phyloP scores from a whole-genome alignment of 148 eudicot species.

The Euryodendron excelsum region DNA sequence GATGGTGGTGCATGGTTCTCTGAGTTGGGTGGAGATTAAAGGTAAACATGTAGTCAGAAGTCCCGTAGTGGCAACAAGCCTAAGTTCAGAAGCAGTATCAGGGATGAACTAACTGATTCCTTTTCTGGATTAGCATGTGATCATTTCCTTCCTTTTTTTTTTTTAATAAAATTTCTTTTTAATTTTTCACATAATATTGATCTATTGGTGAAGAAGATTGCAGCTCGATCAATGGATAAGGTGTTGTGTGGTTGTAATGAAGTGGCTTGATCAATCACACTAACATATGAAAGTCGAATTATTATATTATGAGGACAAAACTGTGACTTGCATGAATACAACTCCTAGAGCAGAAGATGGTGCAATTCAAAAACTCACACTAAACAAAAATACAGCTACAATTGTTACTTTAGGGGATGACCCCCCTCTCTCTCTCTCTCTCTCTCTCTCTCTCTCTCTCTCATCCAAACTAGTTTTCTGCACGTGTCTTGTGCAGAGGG shows the following conservation, averaged over 20 bases:
- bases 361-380: background rate
- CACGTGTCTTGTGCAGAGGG: background rate
- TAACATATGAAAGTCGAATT: background rate
- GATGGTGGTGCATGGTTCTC: conserved; percentile 26
- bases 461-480: background rate
- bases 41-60: conserved; percentile 41
- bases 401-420: background rate
- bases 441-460: background rate
- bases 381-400: conserved; percentile 10
- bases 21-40: conserved; percentile 37
- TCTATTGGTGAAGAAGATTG: background rate
- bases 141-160: background rate
- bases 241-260: background rate
- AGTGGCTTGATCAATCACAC: background rate
- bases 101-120: background rate
- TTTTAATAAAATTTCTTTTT: background rate
- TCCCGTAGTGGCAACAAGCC: conserved; percentile 39
- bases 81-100: conserved; percentile 9
- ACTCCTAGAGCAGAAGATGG: background rate
- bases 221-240: conserved; percentile 1
- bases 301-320: conserved; percentile 1
- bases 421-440: background rate
- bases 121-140: background rate
- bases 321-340: conserved; percentile 7
- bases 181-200: background rate